Evolutionary conservation across 2,329 filamentous ascomycete genomes (phyloP), one percentile per base, ranked within the genome.

Genomic region (Tolypocladium cylindrosporum): DNA sequence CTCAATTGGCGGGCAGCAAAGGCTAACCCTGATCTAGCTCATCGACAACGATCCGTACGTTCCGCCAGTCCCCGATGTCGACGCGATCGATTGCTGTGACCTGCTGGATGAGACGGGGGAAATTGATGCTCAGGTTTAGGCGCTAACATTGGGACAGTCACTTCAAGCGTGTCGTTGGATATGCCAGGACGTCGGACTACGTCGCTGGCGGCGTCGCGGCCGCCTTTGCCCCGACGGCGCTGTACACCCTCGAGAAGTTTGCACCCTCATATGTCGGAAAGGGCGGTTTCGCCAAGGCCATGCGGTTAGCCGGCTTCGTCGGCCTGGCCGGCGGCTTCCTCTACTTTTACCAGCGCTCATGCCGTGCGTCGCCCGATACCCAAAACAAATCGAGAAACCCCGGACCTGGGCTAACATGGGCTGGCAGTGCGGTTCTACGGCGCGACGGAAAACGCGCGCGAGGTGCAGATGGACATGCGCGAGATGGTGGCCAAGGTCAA

Each of bases 401-500:
- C 7, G 7, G 45, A 19, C 45, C 24, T 31, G 14, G 48, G 52
- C 57, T 57, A 62, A 57, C 57, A 55, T 55, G 52, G 34, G 43
- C 39, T 40, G 52, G 62, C 69, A 96, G 91, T 93, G 69, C 89
- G 94, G 64, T 97, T 99, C 77, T 97, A 97, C 77, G 94, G 94
- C 67, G 90, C 92, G 75, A 87, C 84, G 54, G 94, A 99, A 75
- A 99, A 99, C 77, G 77, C 87, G 57, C 87, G 94, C 67, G 94
- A 99, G 75, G 79, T 94, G 59, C 89, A 96, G 63, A 87, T 96
- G 87, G 94, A 99, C 72, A 97, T 97, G 92, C 84, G 85, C 63
- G 94, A 99, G 76, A 99, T 99, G 94, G 92, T 97, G 42, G 84
- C 86, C 73, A 95, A 93, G 77, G 92, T 97, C 72, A 99, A 97